Conservation (phyloP, 805 yeast species). For the Candida golubevii region DNA sequence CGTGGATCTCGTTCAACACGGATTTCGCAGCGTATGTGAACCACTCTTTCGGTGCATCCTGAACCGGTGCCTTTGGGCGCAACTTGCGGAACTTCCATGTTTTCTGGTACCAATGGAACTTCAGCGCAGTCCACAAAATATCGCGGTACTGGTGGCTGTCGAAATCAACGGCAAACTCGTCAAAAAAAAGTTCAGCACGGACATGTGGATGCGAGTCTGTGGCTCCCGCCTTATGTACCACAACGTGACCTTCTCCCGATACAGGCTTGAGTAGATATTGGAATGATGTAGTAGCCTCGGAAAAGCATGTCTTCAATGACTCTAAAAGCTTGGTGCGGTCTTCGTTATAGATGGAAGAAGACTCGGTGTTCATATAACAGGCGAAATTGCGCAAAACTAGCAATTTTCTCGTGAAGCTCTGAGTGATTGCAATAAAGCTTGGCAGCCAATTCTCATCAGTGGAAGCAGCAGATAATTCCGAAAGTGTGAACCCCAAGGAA, state of each 20-base stretch:
- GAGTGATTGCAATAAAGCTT: slow-evolving; percentile 71
- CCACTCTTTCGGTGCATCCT: slow-evolving; percentile 77
- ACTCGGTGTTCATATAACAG: slow-evolving; percentile 78
- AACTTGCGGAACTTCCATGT: slow-evolving; percentile 69
- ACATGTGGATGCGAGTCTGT: slow-evolving; percentile 67
- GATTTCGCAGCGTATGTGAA: slow-evolving; percentile 74
- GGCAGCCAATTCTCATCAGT: slow-evolving; percentile 84
- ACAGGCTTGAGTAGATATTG: slow-evolving; percentile 81
- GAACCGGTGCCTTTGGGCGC: slow-evolving; percentile 55
- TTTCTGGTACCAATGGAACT: slow-evolving; percentile 70
- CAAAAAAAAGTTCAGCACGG: slow-evolving; percentile 70
- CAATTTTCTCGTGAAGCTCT: slow-evolving; percentile 66
- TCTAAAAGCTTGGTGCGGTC: slow-evolving; percentile 47
- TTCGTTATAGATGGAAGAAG: slow-evolving; percentile 43
- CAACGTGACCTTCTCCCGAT: slow-evolving; percentile 78
- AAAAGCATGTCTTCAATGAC: slow-evolving; percentile 45
- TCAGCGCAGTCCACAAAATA: slow-evolving; percentile 73
- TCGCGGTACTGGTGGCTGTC: slow-evolving; percentile 84
- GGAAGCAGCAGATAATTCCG: slow-evolving; percentile 87
- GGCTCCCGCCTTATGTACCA: slow-evolving; percentile 74
- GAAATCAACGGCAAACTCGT: slow-evolving; percentile 82
- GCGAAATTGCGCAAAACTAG: slow-evolving; percentile 71
- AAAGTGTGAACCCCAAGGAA: slow-evolving; percentile 75
- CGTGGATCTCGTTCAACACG: slow-evolving; percentile 76
- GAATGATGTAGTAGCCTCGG: slow-evolving; percentile 18